phyloP scores from a whole-genome alignment of 139 green algal species.

The Chlamydomonas incerta region DNA sequence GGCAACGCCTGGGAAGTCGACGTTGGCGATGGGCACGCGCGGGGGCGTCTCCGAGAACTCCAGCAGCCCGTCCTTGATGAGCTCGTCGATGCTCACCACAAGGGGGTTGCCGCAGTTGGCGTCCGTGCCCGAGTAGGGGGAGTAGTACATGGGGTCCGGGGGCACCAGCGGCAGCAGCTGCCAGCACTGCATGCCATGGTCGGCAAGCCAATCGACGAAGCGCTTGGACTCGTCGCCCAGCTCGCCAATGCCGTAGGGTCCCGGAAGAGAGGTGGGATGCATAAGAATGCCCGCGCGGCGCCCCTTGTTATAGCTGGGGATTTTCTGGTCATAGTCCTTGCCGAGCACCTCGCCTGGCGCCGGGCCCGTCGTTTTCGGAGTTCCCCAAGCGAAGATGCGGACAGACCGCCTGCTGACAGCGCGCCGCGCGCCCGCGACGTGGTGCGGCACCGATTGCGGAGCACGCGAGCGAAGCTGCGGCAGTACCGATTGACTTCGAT shows the following conservation, averaged over 20 bases:
- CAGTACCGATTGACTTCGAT: too few relatives aligned
- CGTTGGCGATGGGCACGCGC: constrained; percentile 39
- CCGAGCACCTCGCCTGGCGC: constrained; percentile 37
- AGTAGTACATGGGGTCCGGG: constrained; percentile 93
- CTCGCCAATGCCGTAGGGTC: constrained; percentile 90
- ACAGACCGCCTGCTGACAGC: too few relatives aligned
- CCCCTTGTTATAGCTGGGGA: constrained; percentile 59
- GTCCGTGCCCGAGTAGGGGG: constrained; percentile 94
- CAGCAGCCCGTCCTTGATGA: constrained; percentile 91
- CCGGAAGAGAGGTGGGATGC: constrained; percentile 94
- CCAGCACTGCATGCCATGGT: constrained; percentile 53
- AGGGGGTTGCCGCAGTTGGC: constrained; percentile 94
- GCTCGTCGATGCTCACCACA: constrained; percentile 88
- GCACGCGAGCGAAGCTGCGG: too few relatives aligned
- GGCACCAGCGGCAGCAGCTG: constrained; percentile 96
- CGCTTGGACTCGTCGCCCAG: constrained; percentile 82
- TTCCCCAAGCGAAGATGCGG: too few relatives aligned
- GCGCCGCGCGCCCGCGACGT: too few relatives aligned
- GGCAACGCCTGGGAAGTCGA: constrained; percentile 51
- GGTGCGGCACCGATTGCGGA: too few relatives aligned
- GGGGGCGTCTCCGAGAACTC: constrained; percentile 64
- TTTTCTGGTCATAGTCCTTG: constrained; percentile 55
- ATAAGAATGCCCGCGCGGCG: constrained; percentile 89
- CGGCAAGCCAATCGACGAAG: constrained; percentile 93
- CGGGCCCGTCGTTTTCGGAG: background rate